These are phyloP conservation scores for Apiotrichum porosum DNA, from an alignment of 1,284 basidiomycete genomes.

Conservation along the genomic window DNA sequence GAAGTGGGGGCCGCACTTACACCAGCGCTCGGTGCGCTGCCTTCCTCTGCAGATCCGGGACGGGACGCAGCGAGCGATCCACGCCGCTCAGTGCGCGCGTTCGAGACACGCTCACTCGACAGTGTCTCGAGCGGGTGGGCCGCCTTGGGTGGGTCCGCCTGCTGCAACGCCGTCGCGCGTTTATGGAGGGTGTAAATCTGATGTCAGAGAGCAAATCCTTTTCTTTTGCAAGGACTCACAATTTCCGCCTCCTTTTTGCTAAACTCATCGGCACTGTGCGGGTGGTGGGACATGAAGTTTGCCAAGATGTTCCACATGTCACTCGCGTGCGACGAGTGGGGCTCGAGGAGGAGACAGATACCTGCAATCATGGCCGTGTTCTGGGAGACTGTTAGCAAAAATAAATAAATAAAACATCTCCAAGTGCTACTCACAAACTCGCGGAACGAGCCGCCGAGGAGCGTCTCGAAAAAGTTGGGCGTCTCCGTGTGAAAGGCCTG, in stretches of 20 bases:
- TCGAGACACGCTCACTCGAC: slow-evolving; percentile 24
- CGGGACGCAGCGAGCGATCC: not conserved
- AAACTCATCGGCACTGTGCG: slow-evolving; percentile 36
- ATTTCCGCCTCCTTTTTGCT: slow-evolving; percentile 43
- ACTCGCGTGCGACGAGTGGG: slow-evolving; percentile 20
- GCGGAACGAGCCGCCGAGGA: slow-evolving; percentile 39
- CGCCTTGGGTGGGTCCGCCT: not conserved
- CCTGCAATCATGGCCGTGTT: slow-evolving; percentile 48
- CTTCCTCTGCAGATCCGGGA: not conserved
- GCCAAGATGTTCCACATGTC: slow-evolving; percentile 42
- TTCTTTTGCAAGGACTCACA: too few relatives aligned
- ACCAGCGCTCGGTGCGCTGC: not conserved
- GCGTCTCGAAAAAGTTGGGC: slow-evolving; percentile 41
- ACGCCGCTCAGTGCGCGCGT: not conserved
- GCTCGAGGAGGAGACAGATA: slow-evolving; percentile 40
- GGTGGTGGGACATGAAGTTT: slow-evolving; percentile 39
- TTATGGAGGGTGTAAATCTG: slow-evolving; percentile 40
- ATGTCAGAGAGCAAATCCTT: not conserved
- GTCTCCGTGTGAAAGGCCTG: slow-evolving; percentile 40
- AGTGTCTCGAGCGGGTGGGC: slow-evolving; percentile 16
- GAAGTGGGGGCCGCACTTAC: not conserved
- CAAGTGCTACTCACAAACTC: slow-evolving; percentile 37
- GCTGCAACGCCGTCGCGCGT: slow-evolving; percentile 30
- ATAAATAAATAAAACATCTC: not conserved
- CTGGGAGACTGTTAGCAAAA: slow-evolving; percentile 17